A percentile compares a stretch with the other conserved stretches of the same genome.
These are phyloP conservation scores for Neonectria punicea DNA, from an alignment of 2,329 filamentous ascomycete genomes.

Conservation along the genomic window DNA sequence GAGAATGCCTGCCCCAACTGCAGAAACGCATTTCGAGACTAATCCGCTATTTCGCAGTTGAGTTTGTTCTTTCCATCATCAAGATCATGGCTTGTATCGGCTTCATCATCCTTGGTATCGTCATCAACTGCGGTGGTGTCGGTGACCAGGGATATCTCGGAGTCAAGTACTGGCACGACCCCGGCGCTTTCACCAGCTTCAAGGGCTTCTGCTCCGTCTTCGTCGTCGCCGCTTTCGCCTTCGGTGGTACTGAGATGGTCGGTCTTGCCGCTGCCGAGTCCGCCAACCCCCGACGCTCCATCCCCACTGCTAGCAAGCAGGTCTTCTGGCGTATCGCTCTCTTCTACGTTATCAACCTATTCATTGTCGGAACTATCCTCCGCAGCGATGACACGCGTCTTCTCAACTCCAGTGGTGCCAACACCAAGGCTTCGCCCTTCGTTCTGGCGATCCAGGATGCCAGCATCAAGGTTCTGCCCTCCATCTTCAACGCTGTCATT, in stretches of 20 bases:
- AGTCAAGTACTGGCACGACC: slow-evolving; percentile 77
- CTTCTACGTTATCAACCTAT: slow-evolving; percentile 88
- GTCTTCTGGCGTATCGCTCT: slow-evolving; percentile 94
- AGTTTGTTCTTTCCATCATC: slow-evolving; percentile 86
- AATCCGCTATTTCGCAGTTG: slow-evolving; percentile 59
- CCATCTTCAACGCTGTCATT: slow-evolving; percentile 93
- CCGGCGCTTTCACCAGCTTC: slow-evolving; percentile 86
- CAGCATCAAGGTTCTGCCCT: slow-evolving; percentile 82
- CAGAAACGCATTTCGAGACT: not conserved
- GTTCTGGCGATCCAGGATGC: slow-evolving; percentile 91
- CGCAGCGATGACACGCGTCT: slow-evolving; percentile 75
- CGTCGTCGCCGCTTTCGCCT: slow-evolving; percentile 80
- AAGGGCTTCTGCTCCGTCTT: slow-evolving; percentile 82
- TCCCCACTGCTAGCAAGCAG: slow-evolving; percentile 90
- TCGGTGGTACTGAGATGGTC: slow-evolving; percentile 80
- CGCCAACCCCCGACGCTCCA: slow-evolving; percentile 78
- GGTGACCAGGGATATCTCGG: slow-evolving; percentile 81
- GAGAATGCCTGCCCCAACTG: not conserved
- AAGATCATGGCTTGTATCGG: slow-evolving; percentile 77
- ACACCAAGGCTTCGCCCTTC: slow-evolving; percentile 86
- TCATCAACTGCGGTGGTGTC: slow-evolving; percentile 85
- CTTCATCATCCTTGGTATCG: slow-evolving; percentile 81
- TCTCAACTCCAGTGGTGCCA: slow-evolving; percentile 64
- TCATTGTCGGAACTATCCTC: slow-evolving; percentile 84
- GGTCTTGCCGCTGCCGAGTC: slow-evolving; percentile 83